Evolutionary conservation across 106 monocot species (phyloP).

Genomic region (Amphibolis antarctica): DNA sequence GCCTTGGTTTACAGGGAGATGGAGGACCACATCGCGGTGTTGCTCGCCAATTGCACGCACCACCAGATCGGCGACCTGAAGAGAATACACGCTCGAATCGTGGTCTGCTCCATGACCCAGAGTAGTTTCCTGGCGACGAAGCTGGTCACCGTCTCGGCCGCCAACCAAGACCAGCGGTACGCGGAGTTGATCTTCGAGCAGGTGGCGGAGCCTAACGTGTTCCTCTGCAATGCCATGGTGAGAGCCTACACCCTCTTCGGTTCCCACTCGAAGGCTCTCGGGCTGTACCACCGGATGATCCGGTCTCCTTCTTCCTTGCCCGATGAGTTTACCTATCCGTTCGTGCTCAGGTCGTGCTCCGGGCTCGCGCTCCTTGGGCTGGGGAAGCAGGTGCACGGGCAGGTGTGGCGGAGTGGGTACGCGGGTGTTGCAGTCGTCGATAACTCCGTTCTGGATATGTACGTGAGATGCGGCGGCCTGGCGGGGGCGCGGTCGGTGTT

Average conservation of each 20-base stretch:
- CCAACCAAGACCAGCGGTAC: conserved; percentile 16
- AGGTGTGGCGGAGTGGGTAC: conserved; percentile 31
- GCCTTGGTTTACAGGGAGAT: conserved; percentile 21
- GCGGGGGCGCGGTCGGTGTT: conserved; percentile 24
- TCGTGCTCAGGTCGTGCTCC: conserved; percentile 46
- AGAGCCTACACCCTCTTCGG: conserved; percentile 25
- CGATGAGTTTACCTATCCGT: conserved; percentile 61
- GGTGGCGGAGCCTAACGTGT: conserved; percentile 31
- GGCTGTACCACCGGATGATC: conserved; percentile 36
- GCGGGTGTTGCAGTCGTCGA: conserved; percentile 21
- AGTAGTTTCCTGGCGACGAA: conserved; percentile 58
- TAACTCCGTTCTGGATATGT: conserved; percentile 58
- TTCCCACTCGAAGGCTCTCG: conserved; percentile 11
- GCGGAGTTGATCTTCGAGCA: conserved; percentile 45
- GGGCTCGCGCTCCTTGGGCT: conserved; percentile 17
- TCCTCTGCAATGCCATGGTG: conserved; percentile 54
- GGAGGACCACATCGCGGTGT: conserved; percentile 27
- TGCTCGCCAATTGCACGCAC: conserved; percentile 20
- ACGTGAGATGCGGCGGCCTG: conserved; percentile 34
- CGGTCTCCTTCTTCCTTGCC: conserved; percentile 4
- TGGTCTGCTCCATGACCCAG: conserved; percentile 32
- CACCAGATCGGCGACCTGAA: conserved; percentile 13
- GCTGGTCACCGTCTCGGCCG: conserved; percentile 38
- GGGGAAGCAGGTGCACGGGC: conserved; percentile 42
- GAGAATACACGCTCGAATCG: conserved; percentile 37